These are phyloP conservation scores for Coniferiporia sulphurascens DNA, from an alignment of 1,284 basidiomycete species.

Conservation along the genomic window DNA sequence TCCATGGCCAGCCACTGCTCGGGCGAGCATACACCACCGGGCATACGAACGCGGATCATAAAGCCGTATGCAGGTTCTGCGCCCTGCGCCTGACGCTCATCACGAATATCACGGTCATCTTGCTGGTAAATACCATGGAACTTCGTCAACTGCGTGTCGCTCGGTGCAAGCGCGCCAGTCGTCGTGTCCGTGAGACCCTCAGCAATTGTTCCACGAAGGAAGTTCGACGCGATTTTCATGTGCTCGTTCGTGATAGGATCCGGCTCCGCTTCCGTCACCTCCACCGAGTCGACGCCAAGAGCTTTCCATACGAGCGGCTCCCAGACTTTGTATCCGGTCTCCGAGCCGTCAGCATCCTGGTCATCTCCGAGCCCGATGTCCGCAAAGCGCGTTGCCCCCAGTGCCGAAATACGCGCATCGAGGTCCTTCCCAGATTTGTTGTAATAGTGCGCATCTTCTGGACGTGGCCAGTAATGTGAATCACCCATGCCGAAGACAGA, in stretches of 20 bases:
- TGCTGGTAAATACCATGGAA: conserved; percentile 98
- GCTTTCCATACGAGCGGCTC: conserved; percentile 93
- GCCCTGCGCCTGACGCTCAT: conserved; percentile 90
- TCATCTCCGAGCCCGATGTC: conserved; percentile 90
- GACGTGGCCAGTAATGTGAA: conserved; percentile 98
- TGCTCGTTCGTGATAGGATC: conserved; percentile 99
- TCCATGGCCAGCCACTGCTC: conserved; percentile 96
- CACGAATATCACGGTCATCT: conserved; percentile 97
- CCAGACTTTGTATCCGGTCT: conserved; percentile 96
- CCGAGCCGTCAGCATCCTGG: conserved; percentile 93
- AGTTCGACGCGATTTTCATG: conserved; percentile 96
- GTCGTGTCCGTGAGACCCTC: conserved; percentile 86
- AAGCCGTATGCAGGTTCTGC: conserved; percentile 96
- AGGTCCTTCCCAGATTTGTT: conserved; percentile 97
- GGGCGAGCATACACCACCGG: conserved; percentile 90
- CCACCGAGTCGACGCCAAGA: conserved; percentile 86
- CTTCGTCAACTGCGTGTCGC: conserved; percentile 95
- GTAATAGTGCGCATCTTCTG: conserved; percentile 96
- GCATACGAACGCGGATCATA: conserved; percentile 98
- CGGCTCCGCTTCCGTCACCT: conserved; percentile 89
- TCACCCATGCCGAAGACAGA: conserved; percentile 96
- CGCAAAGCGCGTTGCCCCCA: conserved; percentile 72
- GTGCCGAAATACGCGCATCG: conserved; percentile 67
- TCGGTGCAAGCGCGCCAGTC: conserved; percentile 86
- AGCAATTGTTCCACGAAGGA: conserved; percentile 91